Percentiles rank a stretch among this genome's conserved stretches.
phyloP scores from a whole-genome alignment of 2,329 filamentous ascomycete genomes.

The Colletotrichum eremochloae region DNA sequence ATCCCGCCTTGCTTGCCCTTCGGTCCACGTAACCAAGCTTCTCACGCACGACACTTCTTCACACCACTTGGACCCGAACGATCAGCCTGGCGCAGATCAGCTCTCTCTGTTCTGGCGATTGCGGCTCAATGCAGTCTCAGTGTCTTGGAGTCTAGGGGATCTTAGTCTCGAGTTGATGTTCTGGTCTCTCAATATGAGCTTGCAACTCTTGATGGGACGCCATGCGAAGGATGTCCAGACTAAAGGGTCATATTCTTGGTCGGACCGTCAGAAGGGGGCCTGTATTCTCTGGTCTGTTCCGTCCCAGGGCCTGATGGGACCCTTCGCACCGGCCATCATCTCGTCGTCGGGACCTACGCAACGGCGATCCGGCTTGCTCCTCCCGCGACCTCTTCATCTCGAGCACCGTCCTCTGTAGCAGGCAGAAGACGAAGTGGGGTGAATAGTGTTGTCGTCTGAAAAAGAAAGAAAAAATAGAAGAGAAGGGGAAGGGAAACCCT shows the following conservation, averaged over 20 bases:
- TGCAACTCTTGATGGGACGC: background rate
- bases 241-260: constrained; percentile 5
- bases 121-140: constrained; percentile 22
- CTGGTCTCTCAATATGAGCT: background rate
- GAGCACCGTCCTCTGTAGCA: background rate
- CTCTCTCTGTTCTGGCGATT: constrained; percentile 19
- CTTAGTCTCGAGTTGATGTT: constrained; percentile 7
- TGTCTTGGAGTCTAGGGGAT: background rate
- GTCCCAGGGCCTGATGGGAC: background rate
- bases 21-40: constrained; percentile 1
- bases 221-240: background rate
- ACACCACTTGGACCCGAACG: background rate
- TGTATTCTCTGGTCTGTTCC: background rate
- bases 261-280: constrained; percentile 14
- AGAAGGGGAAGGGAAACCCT: background rate
- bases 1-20: background rate
- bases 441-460: constrained; percentile 28
- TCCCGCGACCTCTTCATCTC: background rate
- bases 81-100: constrained; percentile 18
- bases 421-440: background rate
- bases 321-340: constrained; percentile 14
- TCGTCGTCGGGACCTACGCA: constrained; percentile 19
- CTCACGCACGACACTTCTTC: background rate
- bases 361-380: constrained; percentile 17
- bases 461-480: background rate